A percentile compares a stretch with the other conserved stretches of the same genome.
Evolutionary conservation across 129 eudicot species (phyloP).

Genomic region (Silybum marianum): DNA sequence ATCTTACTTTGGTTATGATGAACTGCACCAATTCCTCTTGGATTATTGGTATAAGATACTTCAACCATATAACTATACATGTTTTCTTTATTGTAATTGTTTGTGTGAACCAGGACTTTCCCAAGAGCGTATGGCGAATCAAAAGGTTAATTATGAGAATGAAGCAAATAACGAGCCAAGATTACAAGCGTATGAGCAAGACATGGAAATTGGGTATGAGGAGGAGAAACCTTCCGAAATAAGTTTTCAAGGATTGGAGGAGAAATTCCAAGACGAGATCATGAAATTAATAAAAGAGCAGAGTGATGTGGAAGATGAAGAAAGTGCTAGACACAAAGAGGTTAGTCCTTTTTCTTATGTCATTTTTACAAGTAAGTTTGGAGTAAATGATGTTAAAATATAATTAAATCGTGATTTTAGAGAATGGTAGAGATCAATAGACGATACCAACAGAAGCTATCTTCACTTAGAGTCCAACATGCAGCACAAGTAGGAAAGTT

Average conservation of each 20-base stretch:
- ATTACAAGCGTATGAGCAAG: slow-evolving; percentile 38
- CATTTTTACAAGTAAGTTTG: not conserved
- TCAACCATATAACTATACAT: not conserved
- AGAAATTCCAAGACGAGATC: slow-evolving; percentile 43
- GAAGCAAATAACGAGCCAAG: slow-evolving; percentile 22
- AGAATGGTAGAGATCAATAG: slow-evolving; percentile 47
- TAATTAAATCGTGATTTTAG: slow-evolving; percentile 25
- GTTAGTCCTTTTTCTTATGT: slow-evolving; percentile 24
- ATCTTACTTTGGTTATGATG: no score
- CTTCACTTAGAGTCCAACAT: slow-evolving; percentile 37
- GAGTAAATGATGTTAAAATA: not conserved
- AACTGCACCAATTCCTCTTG: not conserved
- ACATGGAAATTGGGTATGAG: slow-evolving; percentile 53
- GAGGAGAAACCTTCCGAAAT: slow-evolving; percentile 30
- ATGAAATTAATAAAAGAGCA: slow-evolving; percentile 36
- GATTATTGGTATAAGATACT: not conserved
- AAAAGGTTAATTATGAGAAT: slow-evolving; percentile 28
- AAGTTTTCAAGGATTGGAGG: slow-evolving; percentile 41
- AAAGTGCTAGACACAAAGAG: slow-evolving; percentile 48
- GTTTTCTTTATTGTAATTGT: not conserved
- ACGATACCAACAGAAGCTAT: slow-evolving; percentile 38
- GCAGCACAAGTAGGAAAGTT: slow-evolving; percentile 40
- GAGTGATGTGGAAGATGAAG: slow-evolving; percentile 43
- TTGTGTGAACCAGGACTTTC: slow-evolving; percentile 33
- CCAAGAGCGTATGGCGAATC: slow-evolving; percentile 6